phyloP scores from a whole-genome alignment of 495 filamentous ascomycete species.

The Mycothermus thermophilus region DNA sequence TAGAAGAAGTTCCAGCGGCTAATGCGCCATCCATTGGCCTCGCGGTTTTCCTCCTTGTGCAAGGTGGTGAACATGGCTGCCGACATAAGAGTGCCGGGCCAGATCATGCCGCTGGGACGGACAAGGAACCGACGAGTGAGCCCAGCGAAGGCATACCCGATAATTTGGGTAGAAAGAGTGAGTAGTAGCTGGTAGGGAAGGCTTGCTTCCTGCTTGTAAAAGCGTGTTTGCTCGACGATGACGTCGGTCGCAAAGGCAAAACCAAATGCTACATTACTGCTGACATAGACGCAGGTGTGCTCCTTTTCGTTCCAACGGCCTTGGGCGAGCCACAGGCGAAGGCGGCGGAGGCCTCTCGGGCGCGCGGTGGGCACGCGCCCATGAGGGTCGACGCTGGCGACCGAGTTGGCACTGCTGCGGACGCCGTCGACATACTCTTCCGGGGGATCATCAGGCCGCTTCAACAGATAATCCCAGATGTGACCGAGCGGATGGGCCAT shows the following conservation, averaged over 20 bases:
- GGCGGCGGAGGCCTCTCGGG: slow-evolving; percentile 22
- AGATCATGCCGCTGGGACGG: slow-evolving; percentile 77
- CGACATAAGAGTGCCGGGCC: slow-evolving; percentile 79
- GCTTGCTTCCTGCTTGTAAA: slow-evolving; percentile 64
- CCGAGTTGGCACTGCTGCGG: slow-evolving; percentile 14
- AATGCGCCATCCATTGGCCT: slow-evolving; percentile 75
- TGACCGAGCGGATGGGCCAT: slow-evolving; percentile 70
- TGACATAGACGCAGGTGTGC: slow-evolving; percentile 75
- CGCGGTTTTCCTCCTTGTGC: slow-evolving; percentile 66
- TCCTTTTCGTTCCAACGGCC: slow-evolving; percentile 79
- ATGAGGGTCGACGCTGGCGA: slow-evolving; percentile 6
- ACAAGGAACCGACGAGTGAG: slow-evolving; percentile 68
- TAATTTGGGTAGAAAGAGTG: slow-evolving; percentile 69
- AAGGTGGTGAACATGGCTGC: slow-evolving; percentile 76
- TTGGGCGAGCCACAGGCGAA: slow-evolving; percentile 63
- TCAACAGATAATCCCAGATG: slow-evolving; percentile 59
- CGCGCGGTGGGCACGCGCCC: slow-evolving; percentile 8
- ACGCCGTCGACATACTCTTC: slow-evolving; percentile 46
- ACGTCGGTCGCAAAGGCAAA: slow-evolving; percentile 78
- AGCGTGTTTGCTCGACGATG: slow-evolving; percentile 76
- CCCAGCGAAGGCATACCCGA: slow-evolving; percentile 74
- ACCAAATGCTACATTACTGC: slow-evolving; percentile 82
- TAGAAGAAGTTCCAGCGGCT: slow-evolving; percentile 76
- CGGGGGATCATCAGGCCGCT: slow-evolving; percentile 44
- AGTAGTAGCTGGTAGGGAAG: slow-evolving; percentile 69